A percentile compares a stretch with the other conserved stretches of the same genome.
phyloP scores from a whole-genome alignment of 2,329 filamentous ascomycete genomes.

The Periconia sp. region DNA sequence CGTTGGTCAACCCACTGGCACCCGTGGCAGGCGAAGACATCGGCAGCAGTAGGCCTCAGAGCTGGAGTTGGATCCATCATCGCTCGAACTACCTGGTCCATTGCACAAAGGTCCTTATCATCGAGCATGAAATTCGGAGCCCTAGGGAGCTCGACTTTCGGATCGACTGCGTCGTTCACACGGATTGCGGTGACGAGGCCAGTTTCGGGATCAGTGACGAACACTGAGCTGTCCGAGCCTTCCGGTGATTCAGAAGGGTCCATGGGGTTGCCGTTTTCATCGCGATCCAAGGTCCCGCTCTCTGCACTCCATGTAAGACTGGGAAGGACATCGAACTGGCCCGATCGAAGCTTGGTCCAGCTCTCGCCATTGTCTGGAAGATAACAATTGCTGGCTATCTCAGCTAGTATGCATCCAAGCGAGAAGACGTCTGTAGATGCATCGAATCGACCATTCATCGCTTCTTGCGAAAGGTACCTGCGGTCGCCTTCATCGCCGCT shows the following conservation, averaged over 20 bases:
- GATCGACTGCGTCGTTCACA: slow-evolving; percentile 38
- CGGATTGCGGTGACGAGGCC: slow-evolving; percentile 29
- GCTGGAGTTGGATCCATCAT: slow-evolving; percentile 82
- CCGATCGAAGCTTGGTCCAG: slow-evolving; percentile 88
- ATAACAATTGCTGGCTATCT: slow-evolving; percentile 91
- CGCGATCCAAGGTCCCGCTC: slow-evolving; percentile 69
- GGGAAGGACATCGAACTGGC: slow-evolving; percentile 82
- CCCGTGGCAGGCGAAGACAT: slow-evolving; percentile 75
- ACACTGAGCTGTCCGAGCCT: slow-evolving; percentile 41
- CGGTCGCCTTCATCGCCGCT: slow-evolving; percentile 94
- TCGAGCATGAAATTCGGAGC: slow-evolving; percentile 93
- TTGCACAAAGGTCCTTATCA: slow-evolving; percentile 70
- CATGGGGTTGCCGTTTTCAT: slow-evolving; percentile 62
- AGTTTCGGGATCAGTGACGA: slow-evolving; percentile 48
- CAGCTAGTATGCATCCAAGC: slow-evolving; percentile 90
- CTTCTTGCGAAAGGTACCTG: slow-evolving; percentile 94
- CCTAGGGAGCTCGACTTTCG: slow-evolving; percentile 63
- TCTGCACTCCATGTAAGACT: slow-evolving; percentile 82
- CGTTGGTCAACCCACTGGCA: slow-evolving; percentile 80
- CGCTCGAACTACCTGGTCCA: slow-evolving; percentile 83
- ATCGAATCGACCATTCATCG: slow-evolving; percentile 83
- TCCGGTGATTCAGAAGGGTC: slow-evolving; percentile 31
- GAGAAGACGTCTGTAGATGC: slow-evolving; percentile 94
- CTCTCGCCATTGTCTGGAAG: slow-evolving; percentile 90
- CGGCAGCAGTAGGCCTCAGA: slow-evolving; percentile 74